Percentiles rank a stretch among this genome's conserved stretches.
Conservation (phyloP, 768 basidiomycete species). For the Russula emetica region DNA sequence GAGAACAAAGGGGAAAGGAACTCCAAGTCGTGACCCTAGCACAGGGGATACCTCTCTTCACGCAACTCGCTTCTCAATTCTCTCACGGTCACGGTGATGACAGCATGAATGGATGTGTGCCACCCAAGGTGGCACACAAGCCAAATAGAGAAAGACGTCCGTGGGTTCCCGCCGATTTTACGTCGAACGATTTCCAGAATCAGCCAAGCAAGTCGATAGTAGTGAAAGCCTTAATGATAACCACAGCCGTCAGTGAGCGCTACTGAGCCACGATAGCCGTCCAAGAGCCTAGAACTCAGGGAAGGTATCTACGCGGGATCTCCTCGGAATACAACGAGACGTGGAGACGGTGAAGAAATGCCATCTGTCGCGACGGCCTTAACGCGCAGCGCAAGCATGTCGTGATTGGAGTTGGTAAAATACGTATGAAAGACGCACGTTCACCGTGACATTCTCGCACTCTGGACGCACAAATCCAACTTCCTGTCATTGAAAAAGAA, state of each 20-base stretch:
- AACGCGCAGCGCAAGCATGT: not conserved
- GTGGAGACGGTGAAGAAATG: not conserved
- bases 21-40: not conserved
- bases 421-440: too few relatives aligned
- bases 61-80: constrained; percentile 12
- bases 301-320: not conserved
- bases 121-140: not conserved
- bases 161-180: not conserved
- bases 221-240: not conserved
- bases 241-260: too few relatives aligned
- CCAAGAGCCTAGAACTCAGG: not conserved
- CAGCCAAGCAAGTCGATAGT: too few relatives aligned
- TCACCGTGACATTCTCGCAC: too few relatives aligned
- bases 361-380: not conserved
- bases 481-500: too few relatives aligned
- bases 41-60: not conserved
- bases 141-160: not conserved
- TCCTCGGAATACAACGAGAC: not conserved
- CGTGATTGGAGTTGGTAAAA: not conserved
- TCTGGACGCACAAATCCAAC: too few relatives aligned
- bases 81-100: constrained; percentile 25
- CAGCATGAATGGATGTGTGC: constrained; percentile 14
- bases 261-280: not conserved
- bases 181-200: not conserved
- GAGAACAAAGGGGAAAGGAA: constrained; percentile 1